Evolutionary conservation across 2,329 filamentous ascomycete species (phyloP).

Genomic region (Pseudocercospora pini-densiflorae): DNA sequence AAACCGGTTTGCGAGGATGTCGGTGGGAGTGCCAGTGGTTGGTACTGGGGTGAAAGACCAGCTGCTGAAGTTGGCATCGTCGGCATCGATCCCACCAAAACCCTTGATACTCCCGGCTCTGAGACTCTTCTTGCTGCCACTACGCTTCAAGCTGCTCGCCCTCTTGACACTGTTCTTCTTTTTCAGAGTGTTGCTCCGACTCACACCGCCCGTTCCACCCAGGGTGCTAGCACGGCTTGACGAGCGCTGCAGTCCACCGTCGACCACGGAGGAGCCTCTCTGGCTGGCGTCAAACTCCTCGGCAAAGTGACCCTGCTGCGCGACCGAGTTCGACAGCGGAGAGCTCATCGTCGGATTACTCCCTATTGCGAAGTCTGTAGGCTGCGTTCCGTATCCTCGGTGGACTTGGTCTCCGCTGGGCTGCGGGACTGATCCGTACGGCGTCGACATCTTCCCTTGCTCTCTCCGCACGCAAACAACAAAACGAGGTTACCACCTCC

Average conservation of each 20-base stretch:
- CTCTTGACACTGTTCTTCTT: conserved; percentile 83
- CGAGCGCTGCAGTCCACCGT: conserved; percentile 62
- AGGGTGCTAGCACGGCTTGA: conserved; percentile 57
- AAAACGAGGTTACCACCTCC: background rate
- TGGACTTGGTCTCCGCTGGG: conserved; percentile 42
- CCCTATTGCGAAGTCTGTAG: conserved; percentile 44
- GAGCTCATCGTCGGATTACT: conserved; percentile 42
- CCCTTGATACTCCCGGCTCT: conserved; percentile 87
- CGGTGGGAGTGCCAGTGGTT: conserved; percentile 84
- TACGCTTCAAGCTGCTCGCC: conserved; percentile 75
- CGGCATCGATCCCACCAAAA: conserved; percentile 58
- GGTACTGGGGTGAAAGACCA: conserved; percentile 90
- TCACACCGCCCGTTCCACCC: conserved; percentile 46
- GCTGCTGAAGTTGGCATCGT: conserved; percentile 74
- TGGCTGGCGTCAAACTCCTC: conserved; percentile 73
- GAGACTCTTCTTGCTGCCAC: conserved; percentile 78
- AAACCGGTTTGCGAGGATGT: conserved; percentile 83
- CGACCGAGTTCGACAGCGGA: conserved; percentile 43
- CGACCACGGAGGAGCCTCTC: conserved; percentile 67
- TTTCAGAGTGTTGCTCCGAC: conserved; percentile 76
- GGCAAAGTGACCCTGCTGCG: conserved; percentile 33
- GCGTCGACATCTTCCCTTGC: conserved; percentile 21
- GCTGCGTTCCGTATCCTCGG: conserved; percentile 11
- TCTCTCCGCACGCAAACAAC: background rate
- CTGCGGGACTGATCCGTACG: conserved; percentile 46